A percentile compares a stretch with the other conserved stretches of the same genome.
These are phyloP conservation scores for Penicillium salamii DNA, from an alignment of 495 filamentous ascomycete genomes.

Conservation along the genomic window DNA sequence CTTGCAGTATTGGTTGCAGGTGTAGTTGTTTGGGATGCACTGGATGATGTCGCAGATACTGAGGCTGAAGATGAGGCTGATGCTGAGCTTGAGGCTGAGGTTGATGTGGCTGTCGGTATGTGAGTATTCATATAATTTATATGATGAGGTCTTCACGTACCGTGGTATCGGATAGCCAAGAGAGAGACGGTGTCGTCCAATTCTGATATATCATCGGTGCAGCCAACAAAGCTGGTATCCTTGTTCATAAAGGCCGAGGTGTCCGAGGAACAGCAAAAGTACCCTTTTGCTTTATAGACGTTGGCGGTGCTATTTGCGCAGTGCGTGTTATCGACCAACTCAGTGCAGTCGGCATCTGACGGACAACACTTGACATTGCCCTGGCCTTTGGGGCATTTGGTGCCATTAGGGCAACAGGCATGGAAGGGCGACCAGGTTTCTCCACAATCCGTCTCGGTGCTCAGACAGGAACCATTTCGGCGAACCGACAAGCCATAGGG, in stretches of 20 bases:
- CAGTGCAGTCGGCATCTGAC: conserved; percentile 2
- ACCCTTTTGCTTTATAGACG: conserved; percentile 3
- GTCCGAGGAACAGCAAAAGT: conserved; percentile 2
- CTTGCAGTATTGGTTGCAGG: too few species aligned
- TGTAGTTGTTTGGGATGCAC: too few species aligned
- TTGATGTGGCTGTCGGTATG: too few species aligned
- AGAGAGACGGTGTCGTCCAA: neutral
- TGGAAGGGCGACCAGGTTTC: conserved; percentile 1
- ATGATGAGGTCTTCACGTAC: too few species aligned
- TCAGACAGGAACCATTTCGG: conserved; percentile 4
- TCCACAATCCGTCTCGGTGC: conserved; percentile 1
- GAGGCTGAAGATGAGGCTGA: too few species aligned
- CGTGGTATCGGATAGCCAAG: neutral
- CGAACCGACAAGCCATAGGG: conserved; percentile 5
- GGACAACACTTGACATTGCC: conserved; percentile 5
- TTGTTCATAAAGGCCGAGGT: neutral
- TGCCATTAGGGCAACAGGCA: conserved; percentile 5
- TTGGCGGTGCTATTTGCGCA: conserved; percentile 8
- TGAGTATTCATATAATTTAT: too few species aligned
- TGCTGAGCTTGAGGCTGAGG: too few species aligned
- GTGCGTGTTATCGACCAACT: neutral
- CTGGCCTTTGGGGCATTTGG: neutral
- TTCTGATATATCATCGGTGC: neutral
- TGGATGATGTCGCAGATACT: neutral
- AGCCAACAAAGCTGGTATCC: neutral